phyloP scores from a whole-genome alignment of 2,329 filamentous ascomycete genomes.

The Botryotinia calthae region DNA sequence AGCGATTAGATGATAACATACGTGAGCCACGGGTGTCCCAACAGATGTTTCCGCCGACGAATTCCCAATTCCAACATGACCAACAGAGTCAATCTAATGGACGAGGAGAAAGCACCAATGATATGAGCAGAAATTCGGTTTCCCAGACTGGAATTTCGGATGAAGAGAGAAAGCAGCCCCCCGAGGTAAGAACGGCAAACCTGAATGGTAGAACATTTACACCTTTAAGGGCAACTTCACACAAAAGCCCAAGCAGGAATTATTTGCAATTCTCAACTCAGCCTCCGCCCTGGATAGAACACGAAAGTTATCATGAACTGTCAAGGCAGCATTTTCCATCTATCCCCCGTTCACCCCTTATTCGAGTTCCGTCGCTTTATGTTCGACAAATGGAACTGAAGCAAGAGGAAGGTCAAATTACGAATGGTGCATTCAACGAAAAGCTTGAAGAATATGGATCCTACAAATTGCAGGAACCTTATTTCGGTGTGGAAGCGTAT shows the following conservation, averaged over 20 bases:
- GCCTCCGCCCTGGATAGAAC: neutral
- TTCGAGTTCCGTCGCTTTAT: constrained; percentile 11
- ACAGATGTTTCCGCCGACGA: neutral
- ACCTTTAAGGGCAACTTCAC: neutral
- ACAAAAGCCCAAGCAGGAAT: neutral
- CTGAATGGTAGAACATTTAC: neutral
- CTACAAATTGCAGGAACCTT: neutral
- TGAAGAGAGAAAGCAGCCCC: neutral
- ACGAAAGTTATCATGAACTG: neutral
- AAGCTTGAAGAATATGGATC: neutral
- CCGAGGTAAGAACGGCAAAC: neutral
- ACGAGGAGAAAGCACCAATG: neutral
- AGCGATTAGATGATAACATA: neutral
- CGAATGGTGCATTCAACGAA: neutral
- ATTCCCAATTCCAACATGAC: neutral
- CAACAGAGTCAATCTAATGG: neutral
- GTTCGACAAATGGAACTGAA: constrained; percentile 7
- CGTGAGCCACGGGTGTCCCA: neutral
- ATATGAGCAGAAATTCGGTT: neutral
- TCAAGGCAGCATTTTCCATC: neutral
- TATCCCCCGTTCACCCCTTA: constrained; percentile 7
- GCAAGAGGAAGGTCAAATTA: neutral
- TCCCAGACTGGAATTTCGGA: neutral
- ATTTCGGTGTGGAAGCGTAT: neutral
- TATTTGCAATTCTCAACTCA: neutral